These are phyloP conservation scores for Tagetes patula DNA, from an alignment of 129 eudicot species.

Conservation along the genomic window DNA sequence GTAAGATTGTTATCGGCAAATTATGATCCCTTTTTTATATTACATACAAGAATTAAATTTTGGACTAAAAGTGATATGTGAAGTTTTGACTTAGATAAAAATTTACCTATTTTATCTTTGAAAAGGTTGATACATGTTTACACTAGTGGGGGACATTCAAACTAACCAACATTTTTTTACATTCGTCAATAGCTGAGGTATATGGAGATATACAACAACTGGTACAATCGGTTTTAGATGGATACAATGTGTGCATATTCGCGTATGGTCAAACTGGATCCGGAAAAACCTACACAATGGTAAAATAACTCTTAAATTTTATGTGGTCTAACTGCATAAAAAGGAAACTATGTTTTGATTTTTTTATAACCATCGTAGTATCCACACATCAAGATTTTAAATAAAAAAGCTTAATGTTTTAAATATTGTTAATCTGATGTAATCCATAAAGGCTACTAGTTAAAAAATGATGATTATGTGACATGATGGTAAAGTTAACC, in stretches of 20 bases:
- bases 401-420: neutral
- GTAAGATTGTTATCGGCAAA: neutral
- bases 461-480: neutral
- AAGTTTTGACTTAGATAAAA: neutral
- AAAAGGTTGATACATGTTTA: neutral
- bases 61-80: neutral
- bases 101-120: neutral
- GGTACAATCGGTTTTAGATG: constrained; percentile 75
- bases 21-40: neutral
- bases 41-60: neutral
- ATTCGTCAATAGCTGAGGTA: constrained; percentile 60
- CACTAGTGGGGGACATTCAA: constrained; percentile 7
- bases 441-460: neutral
- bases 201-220: constrained; percentile 68
- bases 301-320: constrained; percentile 22
- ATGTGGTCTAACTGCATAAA: neutral
- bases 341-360: neutral
- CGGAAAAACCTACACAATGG: constrained; percentile 94
- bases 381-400: neutral
- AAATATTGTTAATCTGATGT: neutral
- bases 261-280: constrained; percentile 98
- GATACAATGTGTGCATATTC: constrained; percentile 87
- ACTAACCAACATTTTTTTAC: constrained; percentile 3
- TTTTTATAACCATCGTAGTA: neutral
- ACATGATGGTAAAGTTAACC: neutral